Evolutionary conservation across 352 stramenopile genomes (phyloP).

Genomic region (Pythium aristosporum): DNA sequence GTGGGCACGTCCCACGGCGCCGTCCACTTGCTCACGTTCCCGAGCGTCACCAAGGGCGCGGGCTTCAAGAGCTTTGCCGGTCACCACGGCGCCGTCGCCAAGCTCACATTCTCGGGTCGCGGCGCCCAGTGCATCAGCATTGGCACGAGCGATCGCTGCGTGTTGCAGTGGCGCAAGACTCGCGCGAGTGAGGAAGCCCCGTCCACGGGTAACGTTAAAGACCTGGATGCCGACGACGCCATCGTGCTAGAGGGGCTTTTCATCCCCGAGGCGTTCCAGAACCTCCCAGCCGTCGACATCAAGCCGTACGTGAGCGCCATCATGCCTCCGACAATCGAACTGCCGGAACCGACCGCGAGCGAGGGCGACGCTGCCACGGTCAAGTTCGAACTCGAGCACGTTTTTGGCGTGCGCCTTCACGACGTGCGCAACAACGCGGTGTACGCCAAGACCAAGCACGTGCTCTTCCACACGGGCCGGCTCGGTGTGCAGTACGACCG

Average conservation of each 20-base stretch:
- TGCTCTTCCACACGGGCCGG: slow-evolving; percentile 60
- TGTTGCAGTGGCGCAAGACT: slow-evolving; percentile 69
- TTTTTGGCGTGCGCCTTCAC: slow-evolving; percentile 57
- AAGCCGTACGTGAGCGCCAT: slow-evolving; percentile 71
- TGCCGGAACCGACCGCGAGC: slow-evolving; percentile 33
- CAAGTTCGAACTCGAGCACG: slow-evolving; percentile 61
- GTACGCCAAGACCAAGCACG: slow-evolving; percentile 65
- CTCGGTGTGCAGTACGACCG: slow-evolving; percentile 74
- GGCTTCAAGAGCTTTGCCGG: slow-evolving; percentile 61
- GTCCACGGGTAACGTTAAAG: slow-evolving; percentile 37
- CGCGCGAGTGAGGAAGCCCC: slow-evolving; percentile 20
- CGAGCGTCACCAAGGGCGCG: slow-evolving; percentile 51
- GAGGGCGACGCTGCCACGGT: slow-evolving; percentile 38
- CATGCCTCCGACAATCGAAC: slow-evolving; percentile 43
- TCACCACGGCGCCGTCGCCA: slow-evolving; percentile 48
- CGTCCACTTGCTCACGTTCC: slow-evolving; percentile 61
- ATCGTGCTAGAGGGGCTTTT: slow-evolving; percentile 54
- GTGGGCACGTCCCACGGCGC: slow-evolving; percentile 51
- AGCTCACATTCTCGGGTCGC: slow-evolving; percentile 44
- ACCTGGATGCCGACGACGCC: slow-evolving; percentile 54
- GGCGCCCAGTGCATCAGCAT: slow-evolving; percentile 61
- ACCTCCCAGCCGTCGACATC: slow-evolving; percentile 44
- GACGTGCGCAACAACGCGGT: slow-evolving; percentile 61
- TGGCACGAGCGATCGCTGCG: slow-evolving; percentile 50
- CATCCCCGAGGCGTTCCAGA: slow-evolving; percentile 57